These are phyloP conservation scores for Coemansia sp. DNA, from an alignment of 192 early-diverging fungal genomes.

Conservation along the genomic window DNA sequence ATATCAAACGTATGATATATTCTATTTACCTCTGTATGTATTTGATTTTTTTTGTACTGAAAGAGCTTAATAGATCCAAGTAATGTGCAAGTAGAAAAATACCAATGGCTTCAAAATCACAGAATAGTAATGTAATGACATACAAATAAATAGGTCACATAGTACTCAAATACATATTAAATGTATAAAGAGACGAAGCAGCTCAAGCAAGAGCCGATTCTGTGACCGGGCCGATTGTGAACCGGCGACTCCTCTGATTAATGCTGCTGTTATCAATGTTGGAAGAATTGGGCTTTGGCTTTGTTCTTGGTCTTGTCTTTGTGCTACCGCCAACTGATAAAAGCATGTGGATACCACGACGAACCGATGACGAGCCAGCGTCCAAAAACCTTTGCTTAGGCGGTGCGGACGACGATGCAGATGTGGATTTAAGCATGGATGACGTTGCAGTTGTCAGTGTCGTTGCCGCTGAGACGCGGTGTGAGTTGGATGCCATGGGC, in stretches of 20 bases:
- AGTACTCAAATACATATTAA: too few species aligned
- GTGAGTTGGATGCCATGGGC: constrained; percentile 7
- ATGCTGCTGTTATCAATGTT: background rate
- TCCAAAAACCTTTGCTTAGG: background rate
- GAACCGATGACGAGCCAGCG: background rate
- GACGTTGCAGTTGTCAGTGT: constrained; percentile 16
- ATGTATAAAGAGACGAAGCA: background rate
- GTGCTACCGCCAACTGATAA: background rate
- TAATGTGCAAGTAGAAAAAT: too few species aligned
- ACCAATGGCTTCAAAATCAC: too few species aligned
- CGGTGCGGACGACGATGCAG: background rate
- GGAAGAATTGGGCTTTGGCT: background rate
- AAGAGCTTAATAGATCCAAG: too few species aligned
- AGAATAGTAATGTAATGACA: too few species aligned
- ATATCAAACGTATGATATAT: too few species aligned
- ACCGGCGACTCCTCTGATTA: constrained; percentile 8
- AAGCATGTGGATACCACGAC: background rate
- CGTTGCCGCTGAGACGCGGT: constrained; percentile 20
- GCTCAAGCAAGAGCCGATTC: constrained; percentile 13
- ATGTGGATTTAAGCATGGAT: constrained; percentile 5
- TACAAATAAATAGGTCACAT: too few species aligned
- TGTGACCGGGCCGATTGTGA: constrained; percentile 7
- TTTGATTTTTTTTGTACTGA: too few species aligned
- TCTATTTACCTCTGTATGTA: too few species aligned
- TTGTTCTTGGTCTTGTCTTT: background rate